phyloP scores from a whole-genome alignment of 495 filamentous ascomycete species.

The Amphirosellinia nigrospora region DNA sequence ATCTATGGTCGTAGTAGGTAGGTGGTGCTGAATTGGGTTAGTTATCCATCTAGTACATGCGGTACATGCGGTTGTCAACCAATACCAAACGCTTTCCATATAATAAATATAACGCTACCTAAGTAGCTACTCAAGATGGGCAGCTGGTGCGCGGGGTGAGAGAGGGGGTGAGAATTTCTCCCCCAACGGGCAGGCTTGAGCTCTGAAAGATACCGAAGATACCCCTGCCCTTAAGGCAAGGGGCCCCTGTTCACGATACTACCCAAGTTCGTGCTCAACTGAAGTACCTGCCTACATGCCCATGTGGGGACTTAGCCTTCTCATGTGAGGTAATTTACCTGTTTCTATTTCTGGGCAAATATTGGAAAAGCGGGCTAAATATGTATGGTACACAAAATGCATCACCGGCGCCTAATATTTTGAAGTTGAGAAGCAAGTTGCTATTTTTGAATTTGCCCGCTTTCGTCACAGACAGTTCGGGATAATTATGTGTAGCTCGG shows the following conservation, averaged over 20 bases:
- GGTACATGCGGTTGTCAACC: neutral
- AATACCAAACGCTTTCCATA: neutral
- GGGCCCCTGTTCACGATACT: neutral
- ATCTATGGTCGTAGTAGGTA: constrained; percentile 2
- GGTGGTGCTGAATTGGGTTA: neutral
- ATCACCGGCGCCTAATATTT: constrained; percentile 21
- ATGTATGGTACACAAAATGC: neutral
- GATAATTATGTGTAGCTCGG: constrained; percentile 31
- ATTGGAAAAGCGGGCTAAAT: constrained; percentile 31
- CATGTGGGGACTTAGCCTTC: constrained; percentile 1
- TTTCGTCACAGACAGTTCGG: constrained; percentile 24
- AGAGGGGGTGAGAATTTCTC: constrained; percentile 12
- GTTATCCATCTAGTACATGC: neutral
- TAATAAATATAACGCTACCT: neutral
- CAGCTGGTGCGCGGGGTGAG: constrained; percentile 15
- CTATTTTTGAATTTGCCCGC: constrained; percentile 46
- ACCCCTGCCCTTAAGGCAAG: neutral
- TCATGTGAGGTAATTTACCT: constrained; percentile 36
- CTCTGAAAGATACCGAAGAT: constrained; percentile 19
- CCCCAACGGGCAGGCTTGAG: constrained; percentile 2
- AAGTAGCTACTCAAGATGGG: constrained; percentile 4
- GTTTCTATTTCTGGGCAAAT: constrained; percentile 37
- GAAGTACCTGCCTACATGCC: constrained; percentile 15
- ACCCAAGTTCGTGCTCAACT: neutral
- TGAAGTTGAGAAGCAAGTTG: constrained; percentile 30